Conservation (phyloP, 129 eudicot species). For the Pittosporum tobira region DNA sequence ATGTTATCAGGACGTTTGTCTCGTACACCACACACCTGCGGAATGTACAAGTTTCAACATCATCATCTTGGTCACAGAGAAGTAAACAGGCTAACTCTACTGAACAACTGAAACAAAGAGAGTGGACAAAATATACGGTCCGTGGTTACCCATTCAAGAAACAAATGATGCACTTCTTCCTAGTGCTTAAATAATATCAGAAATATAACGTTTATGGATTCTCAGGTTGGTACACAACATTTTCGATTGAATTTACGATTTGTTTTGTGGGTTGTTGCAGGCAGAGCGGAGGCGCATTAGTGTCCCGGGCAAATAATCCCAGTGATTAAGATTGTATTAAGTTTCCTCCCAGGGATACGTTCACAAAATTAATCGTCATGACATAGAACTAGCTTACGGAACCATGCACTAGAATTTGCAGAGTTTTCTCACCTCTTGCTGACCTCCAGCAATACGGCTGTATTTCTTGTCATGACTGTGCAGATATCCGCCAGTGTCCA, state of each 20-base stretch:
- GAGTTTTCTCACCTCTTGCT: constrained; percentile 73
- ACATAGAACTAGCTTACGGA: background rate
- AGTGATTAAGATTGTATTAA: no score
- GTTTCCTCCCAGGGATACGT: no score
- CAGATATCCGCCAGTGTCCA: constrained; percentile 86
- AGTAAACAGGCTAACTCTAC: background rate
- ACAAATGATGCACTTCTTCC: background rate
- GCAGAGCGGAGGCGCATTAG: no score
- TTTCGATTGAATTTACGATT: no score
- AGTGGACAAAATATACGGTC: no score
- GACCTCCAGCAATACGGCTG: constrained; percentile 87
- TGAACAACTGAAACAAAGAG: no score
- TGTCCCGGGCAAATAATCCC: no score
- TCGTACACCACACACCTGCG: constrained; percentile 88
- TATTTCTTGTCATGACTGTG: constrained; percentile 97
- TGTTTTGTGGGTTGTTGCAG: no score
- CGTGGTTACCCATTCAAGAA: no score
- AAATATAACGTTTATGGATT: no score
- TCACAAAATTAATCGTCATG: background rate
- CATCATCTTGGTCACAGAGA: background rate
- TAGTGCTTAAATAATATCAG: background rate
- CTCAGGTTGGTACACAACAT: no score
- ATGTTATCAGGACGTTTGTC: constrained; percentile 77
- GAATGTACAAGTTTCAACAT: background rate
- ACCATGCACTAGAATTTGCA: background rate